Percentiles rank a stretch among this genome's conserved stretches.
phyloP scores from a whole-genome alignment of 2,329 filamentous ascomycete species.

The Fusarium sp. region DNA sequence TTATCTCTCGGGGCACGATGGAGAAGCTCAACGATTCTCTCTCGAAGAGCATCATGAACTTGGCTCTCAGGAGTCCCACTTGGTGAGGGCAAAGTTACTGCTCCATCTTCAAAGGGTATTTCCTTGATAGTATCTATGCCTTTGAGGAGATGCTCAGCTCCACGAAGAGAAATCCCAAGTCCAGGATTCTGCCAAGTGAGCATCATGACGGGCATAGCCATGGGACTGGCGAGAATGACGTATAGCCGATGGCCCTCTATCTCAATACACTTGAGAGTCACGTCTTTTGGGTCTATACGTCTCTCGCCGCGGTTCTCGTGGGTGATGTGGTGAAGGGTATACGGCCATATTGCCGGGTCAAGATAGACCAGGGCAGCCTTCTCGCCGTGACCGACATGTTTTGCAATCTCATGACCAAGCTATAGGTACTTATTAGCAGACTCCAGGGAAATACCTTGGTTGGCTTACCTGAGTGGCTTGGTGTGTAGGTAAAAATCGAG shows the following conservation, averaged over 20 bases:
- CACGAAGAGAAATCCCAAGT: constrained; percentile 59
- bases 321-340: constrained; percentile 48
- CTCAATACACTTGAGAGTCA: constrained; percentile 57
- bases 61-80: constrained; percentile 54
- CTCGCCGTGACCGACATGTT: constrained; percentile 46
- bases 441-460: too few species aligned
- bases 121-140: constrained; percentile 52
- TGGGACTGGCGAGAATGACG: constrained; percentile 55
- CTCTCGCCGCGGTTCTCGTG: constrained; percentile 52
- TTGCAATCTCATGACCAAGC: constrained; percentile 54
- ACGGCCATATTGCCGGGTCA: constrained; percentile 49
- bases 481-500: constrained; percentile 59
- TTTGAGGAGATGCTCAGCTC: constrained; percentile 58
- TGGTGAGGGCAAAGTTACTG: constrained; percentile 45
- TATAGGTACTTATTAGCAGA: constrained; percentile 31
- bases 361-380: constrained; percentile 49
- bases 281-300: constrained; percentile 50
- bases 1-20: constrained; percentile 54
- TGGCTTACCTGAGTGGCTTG: constrained; percentile 49
- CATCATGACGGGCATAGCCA: constrained; percentile 52
- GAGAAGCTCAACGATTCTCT: constrained; percentile 57
- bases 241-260: constrained; percentile 58
- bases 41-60: constrained; percentile 54
- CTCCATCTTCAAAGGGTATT: constrained; percentile 45
- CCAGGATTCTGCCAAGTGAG: constrained; percentile 61